Evolutionary conservation across 805 yeast species (phyloP), one percentile per base, ranked within the genome.

Genomic region (Zygosaccharomyces bisporus): DNA sequence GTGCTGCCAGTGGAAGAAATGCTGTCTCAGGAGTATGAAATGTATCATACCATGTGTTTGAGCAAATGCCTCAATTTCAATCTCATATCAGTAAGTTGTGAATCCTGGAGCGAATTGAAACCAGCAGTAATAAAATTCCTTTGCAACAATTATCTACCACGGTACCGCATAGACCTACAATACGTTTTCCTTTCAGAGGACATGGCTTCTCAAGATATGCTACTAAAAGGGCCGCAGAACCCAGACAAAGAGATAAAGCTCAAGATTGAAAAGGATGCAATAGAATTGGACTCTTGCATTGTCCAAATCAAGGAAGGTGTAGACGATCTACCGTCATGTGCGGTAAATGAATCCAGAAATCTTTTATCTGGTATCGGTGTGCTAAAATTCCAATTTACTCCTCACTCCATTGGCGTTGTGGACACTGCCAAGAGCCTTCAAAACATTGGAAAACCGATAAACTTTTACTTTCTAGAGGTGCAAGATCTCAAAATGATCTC

Each of bases 1-100:
- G 27, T 55, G 17, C 34, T 52, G 18, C 38, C 55, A 5, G 52
- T 56, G 19, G 41, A 51, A 6, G 55, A 56, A n/a, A 34, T 60
- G 16, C 37, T 63, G 29, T 34, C 23, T 5, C 56, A 57, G 37
- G 66, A 63, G 39, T 59, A 57, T 34, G 56, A 54, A 32, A 47
- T 56, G 30, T 63, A 52, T 30, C 55, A 57, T 35, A 59, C 59
- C 23, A 53, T 54, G 56, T 62, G 66, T 34, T 40, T 62, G 25
- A 41, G 53, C 7, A 49, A 49, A 4, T 38, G 39, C 4, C 47
- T 49, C 19, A 53, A 56, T 43, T 61, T 57, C 38, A 60, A 49
- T 36, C 37, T 61, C 25, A 51, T 61, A n/a, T 57, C 62, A 4
- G 44, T 53, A 7, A 46, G 52, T 6, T 46, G 54, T 10, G 29